These are phyloP conservation scores for Candida oleophila DNA, from an alignment of 805 yeast species.

Conservation along the genomic window DNA sequence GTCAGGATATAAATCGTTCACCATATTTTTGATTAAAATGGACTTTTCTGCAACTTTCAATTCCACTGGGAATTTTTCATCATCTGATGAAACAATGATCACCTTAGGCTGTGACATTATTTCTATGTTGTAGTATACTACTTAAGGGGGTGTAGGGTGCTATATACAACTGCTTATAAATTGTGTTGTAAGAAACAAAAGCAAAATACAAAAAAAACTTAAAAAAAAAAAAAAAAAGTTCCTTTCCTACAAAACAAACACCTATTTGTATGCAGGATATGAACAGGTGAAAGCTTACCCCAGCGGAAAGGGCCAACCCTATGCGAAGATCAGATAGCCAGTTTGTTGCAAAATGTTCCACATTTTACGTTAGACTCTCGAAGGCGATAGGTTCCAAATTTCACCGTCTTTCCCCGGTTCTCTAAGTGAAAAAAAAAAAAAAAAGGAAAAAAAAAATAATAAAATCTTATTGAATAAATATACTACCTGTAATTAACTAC, in stretches of 20 bases:
- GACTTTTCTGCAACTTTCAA: conserved; percentile 85
- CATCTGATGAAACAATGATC: conserved; percentile 73
- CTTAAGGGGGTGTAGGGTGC: background rate
- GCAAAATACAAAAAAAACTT: no score
- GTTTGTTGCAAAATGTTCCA: no score
- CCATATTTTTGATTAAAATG: conserved; percentile 79
- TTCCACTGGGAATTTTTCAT: conserved; percentile 75
- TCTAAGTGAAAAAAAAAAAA: conserved; percentile 1
- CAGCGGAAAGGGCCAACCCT: no score
- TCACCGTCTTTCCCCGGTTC: no score
- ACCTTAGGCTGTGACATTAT: conserved; percentile 37
- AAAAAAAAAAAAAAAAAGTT: no score
- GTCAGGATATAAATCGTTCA: conserved; percentile 63
- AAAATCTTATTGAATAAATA: background rate
- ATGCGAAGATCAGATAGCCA: no score
- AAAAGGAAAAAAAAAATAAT: background rate
- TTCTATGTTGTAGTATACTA: background rate
- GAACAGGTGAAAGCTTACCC: no score
- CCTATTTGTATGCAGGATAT: no score
- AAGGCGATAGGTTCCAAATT: no score
- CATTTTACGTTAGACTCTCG: no score
- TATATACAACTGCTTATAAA: background rate
- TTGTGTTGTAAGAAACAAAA: no score
- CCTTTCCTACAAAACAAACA: no score
- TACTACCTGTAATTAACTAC: background rate